Conservation (phyloP, 164 flowering plant genomes). For the Vitis rupestris region DNA sequence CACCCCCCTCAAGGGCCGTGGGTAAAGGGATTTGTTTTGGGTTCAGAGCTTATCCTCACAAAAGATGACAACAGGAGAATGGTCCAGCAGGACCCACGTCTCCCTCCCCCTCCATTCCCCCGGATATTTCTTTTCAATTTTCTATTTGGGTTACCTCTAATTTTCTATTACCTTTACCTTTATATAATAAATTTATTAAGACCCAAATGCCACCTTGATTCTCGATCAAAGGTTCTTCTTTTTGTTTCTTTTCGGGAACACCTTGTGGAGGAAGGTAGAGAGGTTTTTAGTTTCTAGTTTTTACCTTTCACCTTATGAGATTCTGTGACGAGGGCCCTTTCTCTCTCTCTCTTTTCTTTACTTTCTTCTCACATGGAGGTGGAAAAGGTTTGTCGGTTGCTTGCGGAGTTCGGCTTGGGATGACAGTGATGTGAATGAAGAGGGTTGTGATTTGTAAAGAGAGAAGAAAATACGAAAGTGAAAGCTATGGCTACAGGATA, state of each 20-base stretch:
- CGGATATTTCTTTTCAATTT: slow-evolving; percentile 29
- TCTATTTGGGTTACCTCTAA: slow-evolving; percentile 7
- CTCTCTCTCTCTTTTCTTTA: too few relatives aligned
- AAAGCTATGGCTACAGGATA: slow-evolving; percentile 7
- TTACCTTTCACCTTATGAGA: background rate
- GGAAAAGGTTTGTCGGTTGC: slow-evolving; percentile 21
- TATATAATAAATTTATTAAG: too few relatives aligned
- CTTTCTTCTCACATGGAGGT: background rate
- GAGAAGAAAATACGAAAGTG: background rate
- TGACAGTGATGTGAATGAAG: slow-evolving; percentile 9
- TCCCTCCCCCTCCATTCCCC: too few relatives aligned
- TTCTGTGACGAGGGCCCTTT: background rate
- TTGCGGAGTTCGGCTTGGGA: slow-evolving; percentile 19
- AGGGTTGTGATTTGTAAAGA: background rate
- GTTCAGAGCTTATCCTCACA: slow-evolving; percentile 32
- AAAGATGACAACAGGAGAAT: slow-evolving; percentile 27
- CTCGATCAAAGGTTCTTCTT: background rate
- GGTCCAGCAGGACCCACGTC: slow-evolving; percentile 31
- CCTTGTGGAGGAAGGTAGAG: slow-evolving; percentile 1
- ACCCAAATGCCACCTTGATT: background rate
- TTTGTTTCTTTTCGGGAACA: background rate
- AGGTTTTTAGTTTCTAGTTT: too few relatives aligned
- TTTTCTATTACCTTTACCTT: background rate
- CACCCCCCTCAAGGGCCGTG: too few relatives aligned
- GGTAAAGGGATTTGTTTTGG: background rate